These are phyloP conservation scores for Jatropha multifida DNA, from an alignment of 441 rosid species.

Conservation along the genomic window DNA sequence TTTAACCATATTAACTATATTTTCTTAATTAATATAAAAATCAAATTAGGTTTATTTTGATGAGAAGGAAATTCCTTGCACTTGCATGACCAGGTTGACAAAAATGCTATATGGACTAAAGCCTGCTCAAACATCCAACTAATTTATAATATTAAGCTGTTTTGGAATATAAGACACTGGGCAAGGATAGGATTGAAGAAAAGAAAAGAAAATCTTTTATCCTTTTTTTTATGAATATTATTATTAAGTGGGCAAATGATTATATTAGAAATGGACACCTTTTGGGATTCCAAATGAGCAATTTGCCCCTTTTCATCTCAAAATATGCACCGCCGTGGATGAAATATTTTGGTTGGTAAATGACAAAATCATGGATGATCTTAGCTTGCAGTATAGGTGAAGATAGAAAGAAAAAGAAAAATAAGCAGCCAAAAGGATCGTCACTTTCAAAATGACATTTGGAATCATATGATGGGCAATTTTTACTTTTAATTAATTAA, in stretches of 20 bases:
- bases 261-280: background rate
- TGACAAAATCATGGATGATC: conserved; percentile 14
- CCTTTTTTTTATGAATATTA: too few species aligned
- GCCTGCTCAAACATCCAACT: too few species aligned
- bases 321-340: background rate
- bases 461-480: background rate
- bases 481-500: background rate
- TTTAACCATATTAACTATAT: too few species aligned
- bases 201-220: background rate
- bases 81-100: too few species aligned
- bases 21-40: too few species aligned
- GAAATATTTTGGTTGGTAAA: conserved; percentile 11
- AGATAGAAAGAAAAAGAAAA: background rate
- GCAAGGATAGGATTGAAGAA: background rate
- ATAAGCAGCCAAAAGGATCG: background rate
- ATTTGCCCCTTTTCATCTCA: background rate
- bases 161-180: background rate
- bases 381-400: conserved; percentile 20
- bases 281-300: background rate
- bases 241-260: background rate
- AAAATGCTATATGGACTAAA: too few species aligned
- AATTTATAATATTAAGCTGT: too few species aligned
- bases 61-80: too few species aligned
- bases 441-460: background rate
- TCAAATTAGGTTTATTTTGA: too few species aligned